Percentiles rank a stretch among this genome's conserved stretches.
phyloP scores from a whole-genome alignment of 768 basidiomycete species.

The Pisolithus tinctorius region DNA sequence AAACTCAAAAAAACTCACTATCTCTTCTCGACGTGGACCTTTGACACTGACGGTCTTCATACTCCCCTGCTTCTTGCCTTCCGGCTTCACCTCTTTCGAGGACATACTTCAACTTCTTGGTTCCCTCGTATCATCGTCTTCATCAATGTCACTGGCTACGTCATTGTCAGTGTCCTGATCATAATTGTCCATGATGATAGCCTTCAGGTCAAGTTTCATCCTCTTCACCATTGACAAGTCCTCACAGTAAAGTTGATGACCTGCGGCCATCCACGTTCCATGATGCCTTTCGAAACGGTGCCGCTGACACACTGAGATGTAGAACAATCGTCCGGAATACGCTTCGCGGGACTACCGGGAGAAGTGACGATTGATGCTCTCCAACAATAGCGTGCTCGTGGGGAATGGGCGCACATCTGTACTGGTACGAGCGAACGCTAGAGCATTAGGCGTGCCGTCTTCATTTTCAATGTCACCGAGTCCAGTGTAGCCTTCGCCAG shows the following conservation, averaged over 20 bases:
- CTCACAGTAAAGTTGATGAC: constrained; percentile 50
- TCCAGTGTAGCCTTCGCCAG: constrained; percentile 12
- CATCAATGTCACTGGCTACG: background rate
- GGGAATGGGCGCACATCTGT: constrained; percentile 33
- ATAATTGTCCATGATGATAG: constrained; percentile 44
- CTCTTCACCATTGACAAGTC: constrained; percentile 41
- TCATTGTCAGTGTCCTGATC: constrained; percentile 17
- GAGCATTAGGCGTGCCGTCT: background rate
- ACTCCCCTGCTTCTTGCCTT: constrained; percentile 58
- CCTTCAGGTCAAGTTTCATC: constrained; percentile 42
- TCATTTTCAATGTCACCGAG: background rate
- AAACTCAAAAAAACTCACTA: constrained; percentile 50
- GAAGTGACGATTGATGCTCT: constrained; percentile 29
- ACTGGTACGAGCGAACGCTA: background rate
- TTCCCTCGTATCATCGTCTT: constrained; percentile 6
- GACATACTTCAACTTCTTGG: constrained; percentile 46
- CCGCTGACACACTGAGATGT: constrained; percentile 65
- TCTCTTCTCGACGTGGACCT: constrained; percentile 77
- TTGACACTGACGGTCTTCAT: constrained; percentile 60
- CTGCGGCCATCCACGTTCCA: constrained; percentile 70
- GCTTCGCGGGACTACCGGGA: constrained; percentile 19
- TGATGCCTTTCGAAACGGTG: constrained; percentile 72
- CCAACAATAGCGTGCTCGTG: constrained; percentile 41
- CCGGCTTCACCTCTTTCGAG: constrained; percentile 60
- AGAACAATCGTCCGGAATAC: constrained; percentile 36